A percentile compares a stretch with the other conserved stretches of the same genome.
Evolutionary conservation across 495 filamentous ascomycete genomes (phyloP).

Genomic region (Podospora appendiculata): DNA sequence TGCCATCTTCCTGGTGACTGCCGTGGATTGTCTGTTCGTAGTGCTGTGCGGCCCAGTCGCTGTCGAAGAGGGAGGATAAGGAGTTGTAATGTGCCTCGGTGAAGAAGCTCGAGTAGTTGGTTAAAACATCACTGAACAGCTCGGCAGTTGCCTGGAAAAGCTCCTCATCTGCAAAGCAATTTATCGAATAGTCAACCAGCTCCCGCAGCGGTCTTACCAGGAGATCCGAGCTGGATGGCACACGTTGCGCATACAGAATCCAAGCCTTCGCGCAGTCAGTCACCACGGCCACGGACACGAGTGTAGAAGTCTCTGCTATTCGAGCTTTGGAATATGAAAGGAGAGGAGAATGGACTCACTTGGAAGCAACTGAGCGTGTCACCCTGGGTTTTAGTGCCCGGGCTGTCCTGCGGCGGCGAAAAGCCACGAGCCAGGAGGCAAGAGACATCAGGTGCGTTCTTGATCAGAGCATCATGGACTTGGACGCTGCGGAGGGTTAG

Average conservation of each 20-base stretch:
- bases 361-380: constrained; percentile 56
- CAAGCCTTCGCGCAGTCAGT: constrained; percentile 39
- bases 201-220: constrained; percentile 47
- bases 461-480: constrained; percentile 43
- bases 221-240: constrained; percentile 43
- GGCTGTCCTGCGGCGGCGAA: constrained; percentile 14
- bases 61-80: constrained; percentile 50
- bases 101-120: constrained; percentile 57
- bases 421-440: constrained; percentile 41
- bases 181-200: constrained; percentile 47
- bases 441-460: constrained; percentile 44
- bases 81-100: constrained; percentile 43
- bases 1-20: constrained; percentile 55
- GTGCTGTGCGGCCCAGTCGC: constrained; percentile 42
- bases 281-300: too few species aligned
- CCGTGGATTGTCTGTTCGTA: constrained; percentile 47
- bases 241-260: constrained; percentile 59
- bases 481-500: constrained; percentile 12
- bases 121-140: constrained; percentile 55
- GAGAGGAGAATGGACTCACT: constrained; percentile 25
- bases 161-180: constrained; percentile 45
- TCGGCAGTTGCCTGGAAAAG: constrained; percentile 54
- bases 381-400: constrained; percentile 22
- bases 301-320: background rate
- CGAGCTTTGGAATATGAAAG: background rate